Base-by-base conservation (phyloP, 352 stramenopile genomes). In the Globisporangium cystogenes region DNA sequence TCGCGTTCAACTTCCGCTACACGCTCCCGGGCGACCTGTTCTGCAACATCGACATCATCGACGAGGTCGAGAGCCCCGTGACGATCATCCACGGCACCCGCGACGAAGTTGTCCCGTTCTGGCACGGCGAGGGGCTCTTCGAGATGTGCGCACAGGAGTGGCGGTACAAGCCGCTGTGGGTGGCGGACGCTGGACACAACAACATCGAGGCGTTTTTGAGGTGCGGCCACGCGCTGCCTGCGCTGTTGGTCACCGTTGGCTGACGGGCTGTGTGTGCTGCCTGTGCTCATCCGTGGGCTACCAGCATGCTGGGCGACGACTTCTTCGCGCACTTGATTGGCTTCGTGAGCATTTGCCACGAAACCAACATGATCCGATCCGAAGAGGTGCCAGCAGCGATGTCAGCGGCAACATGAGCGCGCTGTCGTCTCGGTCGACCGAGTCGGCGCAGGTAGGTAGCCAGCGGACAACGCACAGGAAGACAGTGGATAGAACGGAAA, bases 71-170 rank as follows among this genome's bases (percentile, higher is more conserved):
- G 55, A 98, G 93, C 51, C 96, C 97, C 10, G 83, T 99, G 24
- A 99, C 98, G 48, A 98, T 99, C 66, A 96, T 99, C 45, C 97
- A 99, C 59, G 97, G 97, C 37, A 99, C 96, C 39, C 83, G 97
- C 54, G 97, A 99, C 72, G 96, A 99, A 79, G 94, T 99, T 5
- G 95, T 99, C 20, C 97, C 97, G 1, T 99, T 99, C 67, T 99
- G 95, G 93, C 96, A 99, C 53, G 96, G 96, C 10, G 86, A 97
- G 72, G 82, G 78, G 40, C 58, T 99, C 8, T 99, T 98, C 58
- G 70, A 98, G 45, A 80, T 82, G 46, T 91, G 96, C 46, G 70
- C 70, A 27, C 88, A 97, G 60, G 76, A 91, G 40, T 99, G 93
- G 94, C 75, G 96, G 37, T 97, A 84, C 53, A 98, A 98, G 63